phyloP scores from a whole-genome alignment of 2,329 filamentous ascomycete genomes.

The Cladophialophora immunda region DNA sequence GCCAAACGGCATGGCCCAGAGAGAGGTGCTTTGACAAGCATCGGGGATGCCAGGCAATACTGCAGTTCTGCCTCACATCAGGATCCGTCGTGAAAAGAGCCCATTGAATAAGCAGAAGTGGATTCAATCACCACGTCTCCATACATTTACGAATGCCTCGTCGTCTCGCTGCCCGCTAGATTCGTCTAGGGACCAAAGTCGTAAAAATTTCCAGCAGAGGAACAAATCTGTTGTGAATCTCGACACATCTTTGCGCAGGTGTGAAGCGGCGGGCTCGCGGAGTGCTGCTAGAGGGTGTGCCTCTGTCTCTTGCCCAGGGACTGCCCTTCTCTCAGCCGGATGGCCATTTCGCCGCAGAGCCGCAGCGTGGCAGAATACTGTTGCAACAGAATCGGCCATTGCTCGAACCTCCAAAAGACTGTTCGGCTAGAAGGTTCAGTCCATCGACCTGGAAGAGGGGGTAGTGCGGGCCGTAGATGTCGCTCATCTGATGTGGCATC shows the following conservation, averaged over 20 bases:
- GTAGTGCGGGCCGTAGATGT: constrained; percentile 26
- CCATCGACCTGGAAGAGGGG: constrained; percentile 4
- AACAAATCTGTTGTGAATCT: neutral
- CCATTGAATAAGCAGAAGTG: neutral
- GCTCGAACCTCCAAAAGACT: neutral
- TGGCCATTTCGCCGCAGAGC: constrained; percentile 10
- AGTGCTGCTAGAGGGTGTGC: neutral
- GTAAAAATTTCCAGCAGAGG: neutral
- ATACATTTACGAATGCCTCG: neutral
- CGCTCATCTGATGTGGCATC: constrained; percentile 24
- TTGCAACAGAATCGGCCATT: too few species aligned
- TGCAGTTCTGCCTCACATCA: constrained; percentile 1
- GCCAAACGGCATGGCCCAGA: neutral
- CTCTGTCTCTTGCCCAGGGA: neutral
- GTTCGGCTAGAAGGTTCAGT: constrained; percentile 9
- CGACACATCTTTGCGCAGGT: neutral
- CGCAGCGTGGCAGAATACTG: constrained; percentile 6
- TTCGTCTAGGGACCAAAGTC: neutral
- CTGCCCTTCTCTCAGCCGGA: neutral
- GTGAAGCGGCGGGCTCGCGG: neutral
- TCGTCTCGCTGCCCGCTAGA: neutral
- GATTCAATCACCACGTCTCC: neutral
- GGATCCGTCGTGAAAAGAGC: neutral
- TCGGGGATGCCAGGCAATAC: neutral
- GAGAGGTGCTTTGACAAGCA: neutral